These are phyloP conservation scores for Stemphylium lycopersici DNA, from an alignment of 2,329 filamentous ascomycete species.

Conservation along the genomic window DNA sequence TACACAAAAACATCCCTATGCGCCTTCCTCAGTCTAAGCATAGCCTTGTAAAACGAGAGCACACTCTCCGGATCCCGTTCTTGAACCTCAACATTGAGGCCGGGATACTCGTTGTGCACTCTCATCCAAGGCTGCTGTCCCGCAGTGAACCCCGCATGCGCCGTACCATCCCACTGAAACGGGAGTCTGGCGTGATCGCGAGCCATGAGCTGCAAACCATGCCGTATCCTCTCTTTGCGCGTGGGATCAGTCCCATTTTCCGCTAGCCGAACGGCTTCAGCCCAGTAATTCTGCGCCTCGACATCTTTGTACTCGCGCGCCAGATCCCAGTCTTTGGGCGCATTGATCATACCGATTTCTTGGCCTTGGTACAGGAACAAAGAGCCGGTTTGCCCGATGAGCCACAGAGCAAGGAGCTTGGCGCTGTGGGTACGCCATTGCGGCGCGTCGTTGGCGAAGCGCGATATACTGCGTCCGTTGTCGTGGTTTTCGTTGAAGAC, in stretches of 20 bases:
- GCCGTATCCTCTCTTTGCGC: constrained; percentile 42
- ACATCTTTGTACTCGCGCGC: constrained; percentile 70
- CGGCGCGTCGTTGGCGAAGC: constrained; percentile 58
- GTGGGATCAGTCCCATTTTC: constrained; percentile 42
- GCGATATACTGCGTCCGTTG: constrained; percentile 61
- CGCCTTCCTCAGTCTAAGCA: constrained; percentile 66
- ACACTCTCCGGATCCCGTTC: constrained; percentile 57
- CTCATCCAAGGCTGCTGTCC: constrained; percentile 70
- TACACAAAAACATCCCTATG: constrained; percentile 68
- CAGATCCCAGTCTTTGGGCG: constrained; percentile 54
- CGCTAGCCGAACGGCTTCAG: constrained; percentile 23
- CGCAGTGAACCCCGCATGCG: constrained; percentile 69
- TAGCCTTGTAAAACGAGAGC: constrained; percentile 66
- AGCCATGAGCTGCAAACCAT: constrained; percentile 64
- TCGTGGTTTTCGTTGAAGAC: constrained; percentile 70
- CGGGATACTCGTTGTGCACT: constrained; percentile 66
- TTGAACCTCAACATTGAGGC: constrained; percentile 66
- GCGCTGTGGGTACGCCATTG: constrained; percentile 50
- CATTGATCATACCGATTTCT: constrained; percentile 66
- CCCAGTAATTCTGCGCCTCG: constrained; percentile 55
- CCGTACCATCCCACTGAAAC: constrained; percentile 70
- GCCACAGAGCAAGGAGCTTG: constrained; percentile 54
- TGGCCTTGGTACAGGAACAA: constrained; percentile 67
- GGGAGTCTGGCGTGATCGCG: constrained; percentile 74
- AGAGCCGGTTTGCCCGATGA: constrained; percentile 58